phyloP scores from a whole-genome alignment of 129 eudicot species.

The Helichrysum umbraculigerum region DNA sequence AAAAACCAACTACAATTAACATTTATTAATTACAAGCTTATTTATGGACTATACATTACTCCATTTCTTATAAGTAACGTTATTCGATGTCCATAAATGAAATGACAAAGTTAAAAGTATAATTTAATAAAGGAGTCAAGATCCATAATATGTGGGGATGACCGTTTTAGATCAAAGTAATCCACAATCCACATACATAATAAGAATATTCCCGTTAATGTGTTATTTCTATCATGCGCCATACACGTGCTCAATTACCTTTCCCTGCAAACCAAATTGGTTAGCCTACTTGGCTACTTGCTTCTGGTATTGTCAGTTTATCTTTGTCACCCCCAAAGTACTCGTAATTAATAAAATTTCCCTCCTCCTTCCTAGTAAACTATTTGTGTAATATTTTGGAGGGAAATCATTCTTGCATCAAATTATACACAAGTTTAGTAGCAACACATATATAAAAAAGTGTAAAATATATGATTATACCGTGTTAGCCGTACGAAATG shows the following conservation, averaged over 20 bases:
- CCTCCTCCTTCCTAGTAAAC: no score
- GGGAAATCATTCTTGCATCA: no score
- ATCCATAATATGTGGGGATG: slow-evolving; percentile 37
- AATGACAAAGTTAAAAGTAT: background rate
- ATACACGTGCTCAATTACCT: slow-evolving; percentile 19
- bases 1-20: background rate
- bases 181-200: slow-evolving; percentile 28
- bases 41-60: background rate
- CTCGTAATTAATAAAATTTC: no score
- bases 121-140: slow-evolving; percentile 26
- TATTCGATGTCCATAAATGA: slow-evolving; percentile 17
- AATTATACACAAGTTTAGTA: no score
- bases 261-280: background rate
- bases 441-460: no score
- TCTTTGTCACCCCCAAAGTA: background rate
- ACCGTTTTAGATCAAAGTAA: slow-evolving; percentile 28
- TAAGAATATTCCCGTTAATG: slow-evolving; percentile 17
- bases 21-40: background rate
- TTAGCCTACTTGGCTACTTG: background rate
- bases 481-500: no score
- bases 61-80: background rate
- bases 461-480: no score
- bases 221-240: slow-evolving; percentile 31
- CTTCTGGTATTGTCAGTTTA: background rate
- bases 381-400: no score